Evolutionary conservation across 2,329 filamentous ascomycete species (phyloP).

Genomic region (Penicillium paneum): DNA sequence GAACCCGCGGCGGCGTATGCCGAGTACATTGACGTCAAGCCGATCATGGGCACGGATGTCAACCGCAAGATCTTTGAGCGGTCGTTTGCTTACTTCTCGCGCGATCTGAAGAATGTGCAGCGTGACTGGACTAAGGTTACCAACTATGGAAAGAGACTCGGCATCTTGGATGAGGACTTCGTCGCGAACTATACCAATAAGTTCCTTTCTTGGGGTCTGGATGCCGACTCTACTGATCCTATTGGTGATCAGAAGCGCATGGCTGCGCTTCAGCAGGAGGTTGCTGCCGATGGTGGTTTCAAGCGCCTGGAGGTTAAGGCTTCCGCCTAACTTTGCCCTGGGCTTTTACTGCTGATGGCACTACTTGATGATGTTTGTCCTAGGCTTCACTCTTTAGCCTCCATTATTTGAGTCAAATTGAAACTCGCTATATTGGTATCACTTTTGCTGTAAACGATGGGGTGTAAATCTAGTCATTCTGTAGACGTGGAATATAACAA

Average conservation of each 20-base stretch:
- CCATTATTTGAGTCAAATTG: neutral
- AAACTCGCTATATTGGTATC: neutral
- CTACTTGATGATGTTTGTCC: neutral
- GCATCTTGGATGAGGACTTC: constrained; percentile 62
- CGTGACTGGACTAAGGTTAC: constrained; percentile 78
- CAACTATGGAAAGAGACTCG: constrained; percentile 69
- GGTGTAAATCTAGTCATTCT: neutral
- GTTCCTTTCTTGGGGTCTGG: constrained; percentile 64
- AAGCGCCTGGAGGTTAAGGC: constrained; percentile 33
- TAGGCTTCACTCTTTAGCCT: constrained; percentile 17
- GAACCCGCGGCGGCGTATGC: constrained; percentile 62
- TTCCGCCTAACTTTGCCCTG: constrained; percentile 20
- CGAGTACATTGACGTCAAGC: constrained; percentile 70
- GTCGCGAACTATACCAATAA: constrained; percentile 72
- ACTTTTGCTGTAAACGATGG: neutral
- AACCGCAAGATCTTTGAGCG: constrained; percentile 79
- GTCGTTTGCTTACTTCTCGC: constrained; percentile 72
- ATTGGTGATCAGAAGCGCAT: constrained; percentile 72
- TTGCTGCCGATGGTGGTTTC: constrained; percentile 63
- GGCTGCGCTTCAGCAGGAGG: constrained; percentile 64
- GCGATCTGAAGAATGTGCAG: constrained; percentile 69
- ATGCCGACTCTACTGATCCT: constrained; percentile 64
- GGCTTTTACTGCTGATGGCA: neutral
- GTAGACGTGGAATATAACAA: neutral
- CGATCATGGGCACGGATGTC: constrained; percentile 63